These are phyloP conservation scores for Moesziomyces globuligerus DNA, from an alignment of 1,284 basidiomycete genomes.

Conservation along the genomic window DNA sequence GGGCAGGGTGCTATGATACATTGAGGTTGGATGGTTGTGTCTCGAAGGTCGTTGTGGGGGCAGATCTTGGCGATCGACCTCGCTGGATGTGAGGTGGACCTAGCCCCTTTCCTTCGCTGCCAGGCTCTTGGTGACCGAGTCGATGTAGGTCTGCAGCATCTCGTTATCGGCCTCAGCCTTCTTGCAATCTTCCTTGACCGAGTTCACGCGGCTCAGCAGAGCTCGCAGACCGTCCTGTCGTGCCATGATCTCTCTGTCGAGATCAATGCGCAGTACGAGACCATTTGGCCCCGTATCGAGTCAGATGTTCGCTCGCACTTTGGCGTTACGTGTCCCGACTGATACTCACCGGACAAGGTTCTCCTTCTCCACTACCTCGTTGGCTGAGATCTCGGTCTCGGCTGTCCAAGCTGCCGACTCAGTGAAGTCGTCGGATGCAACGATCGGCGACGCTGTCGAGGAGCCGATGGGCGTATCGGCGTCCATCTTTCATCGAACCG, in stretches of 20 bases:
- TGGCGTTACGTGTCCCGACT: background rate
- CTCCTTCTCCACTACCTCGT: constrained; percentile 66
- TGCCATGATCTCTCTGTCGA: constrained; percentile 54
- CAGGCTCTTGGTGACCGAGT: constrained; percentile 66
- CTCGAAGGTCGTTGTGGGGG: too few relatives aligned
- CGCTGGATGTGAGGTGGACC: background rate
- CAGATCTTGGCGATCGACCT: too few relatives aligned
- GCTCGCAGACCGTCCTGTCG: constrained; percentile 61
- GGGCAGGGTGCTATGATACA: background rate
- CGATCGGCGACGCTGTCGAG: constrained; percentile 35
- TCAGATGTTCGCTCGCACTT: background rate
- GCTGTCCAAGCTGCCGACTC: constrained; percentile 55
- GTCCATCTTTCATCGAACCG: constrained; percentile 6
- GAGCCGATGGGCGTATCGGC: constrained; percentile 9
- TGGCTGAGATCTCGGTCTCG: constrained; percentile 61
- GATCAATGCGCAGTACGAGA: background rate
- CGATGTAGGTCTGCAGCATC: constrained; percentile 66
- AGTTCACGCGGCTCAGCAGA: constrained; percentile 51
- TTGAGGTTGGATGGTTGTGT: too few relatives aligned
- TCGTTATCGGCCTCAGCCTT: constrained; percentile 66
- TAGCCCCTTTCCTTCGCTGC: constrained; percentile 57
- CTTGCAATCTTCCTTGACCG: constrained; percentile 62
- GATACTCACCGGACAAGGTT: constrained; percentile 57
- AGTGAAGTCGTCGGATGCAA: constrained; percentile 37
- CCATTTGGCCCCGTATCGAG: background rate